Conservation (phyloP, 1,284 basidiomycete genomes). For the Rhizopogon parksii region DNA sequence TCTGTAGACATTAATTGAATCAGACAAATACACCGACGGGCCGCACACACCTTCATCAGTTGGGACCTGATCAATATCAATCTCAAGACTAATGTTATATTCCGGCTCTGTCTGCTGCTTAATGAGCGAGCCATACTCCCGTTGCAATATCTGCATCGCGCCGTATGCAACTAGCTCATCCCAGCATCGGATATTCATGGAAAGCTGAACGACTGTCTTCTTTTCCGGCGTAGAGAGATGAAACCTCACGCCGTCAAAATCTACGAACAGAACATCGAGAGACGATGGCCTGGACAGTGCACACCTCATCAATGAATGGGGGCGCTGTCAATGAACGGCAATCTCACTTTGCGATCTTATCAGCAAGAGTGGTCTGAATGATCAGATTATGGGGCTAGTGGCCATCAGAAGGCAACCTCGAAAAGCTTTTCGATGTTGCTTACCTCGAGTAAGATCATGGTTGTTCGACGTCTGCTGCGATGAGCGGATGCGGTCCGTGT, state of each 20-base stretch:
- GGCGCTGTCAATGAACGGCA: conserved; percentile 6
- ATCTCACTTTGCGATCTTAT: conserved; percentile 78
- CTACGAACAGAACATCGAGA: conserved; percentile 93
- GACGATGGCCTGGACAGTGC: conserved; percentile 82
- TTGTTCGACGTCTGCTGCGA: conserved; percentile 4
- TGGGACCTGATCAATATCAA: conserved; percentile 85
- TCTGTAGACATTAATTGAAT: conserved; percentile 41
- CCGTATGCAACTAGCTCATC: conserved; percentile 86
- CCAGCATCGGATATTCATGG: conserved; percentile 98
- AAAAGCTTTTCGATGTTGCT: conserved; percentile 13
- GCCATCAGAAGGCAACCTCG: background rate
- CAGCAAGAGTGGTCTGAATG: conserved; percentile 86
- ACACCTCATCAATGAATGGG: conserved; percentile 11
- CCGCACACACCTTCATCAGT: conserved; percentile 62
- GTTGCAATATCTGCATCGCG: conserved; percentile 71
- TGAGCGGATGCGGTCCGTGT: background rate
- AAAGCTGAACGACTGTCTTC: conserved; percentile 78
- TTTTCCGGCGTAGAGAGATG: conserved; percentile 84
- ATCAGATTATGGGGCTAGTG: conserved; percentile 82
- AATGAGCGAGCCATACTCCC: conserved; percentile 80
- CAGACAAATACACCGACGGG: background rate
- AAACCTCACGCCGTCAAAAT: conserved; percentile 96
- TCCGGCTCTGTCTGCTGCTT: conserved; percentile 66
- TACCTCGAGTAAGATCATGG: conserved; percentile 71
- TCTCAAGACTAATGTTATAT: conserved; percentile 82